Percentiles rank a stretch among this genome's conserved stretches.
These are phyloP conservation scores for Penicillium coffeae DNA, from an alignment of 495 filamentous ascomycete genomes.

Conservation along the genomic window DNA sequence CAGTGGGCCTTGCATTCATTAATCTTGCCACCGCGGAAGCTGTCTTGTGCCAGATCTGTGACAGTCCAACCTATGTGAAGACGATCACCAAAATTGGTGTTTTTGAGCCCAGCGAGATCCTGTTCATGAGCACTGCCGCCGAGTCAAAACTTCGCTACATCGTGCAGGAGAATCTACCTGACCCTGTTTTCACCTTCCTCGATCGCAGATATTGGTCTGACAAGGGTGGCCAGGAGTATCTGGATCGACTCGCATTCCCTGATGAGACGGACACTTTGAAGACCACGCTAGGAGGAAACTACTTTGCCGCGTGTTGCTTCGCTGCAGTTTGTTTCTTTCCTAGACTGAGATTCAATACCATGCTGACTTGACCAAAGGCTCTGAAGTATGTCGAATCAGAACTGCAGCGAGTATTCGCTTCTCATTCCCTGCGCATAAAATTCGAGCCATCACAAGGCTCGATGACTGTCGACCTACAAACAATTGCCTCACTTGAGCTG, in stretches of 20 bases:
- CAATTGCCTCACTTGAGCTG: slow-evolving; percentile 79
- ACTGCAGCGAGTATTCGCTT: slow-evolving; percentile 59
- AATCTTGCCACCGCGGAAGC: slow-evolving; percentile 80
- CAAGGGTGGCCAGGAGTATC: slow-evolving; percentile 68
- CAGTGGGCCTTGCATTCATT: slow-evolving; percentile 85
- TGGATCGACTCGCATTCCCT: slow-evolving; percentile 71
- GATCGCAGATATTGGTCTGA: slow-evolving; percentile 92
- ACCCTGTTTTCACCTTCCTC: slow-evolving; percentile 53
- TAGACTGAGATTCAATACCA: slow-evolving; percentile 1
- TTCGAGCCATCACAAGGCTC: slow-evolving; percentile 87
- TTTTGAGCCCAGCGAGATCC: slow-evolving; percentile 69
- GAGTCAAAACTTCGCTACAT: slow-evolving; percentile 75
- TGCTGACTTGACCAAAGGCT: slow-evolving; percentile 48
- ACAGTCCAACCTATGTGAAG: slow-evolving; percentile 81
- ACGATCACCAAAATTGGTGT: slow-evolving; percentile 79
- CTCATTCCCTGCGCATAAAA: slow-evolving; percentile 77
- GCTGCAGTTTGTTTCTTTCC: slow-evolving; percentile 61
- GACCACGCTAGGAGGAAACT: slow-evolving; percentile 74
- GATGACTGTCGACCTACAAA: slow-evolving; percentile 90
- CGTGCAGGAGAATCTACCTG: slow-evolving; percentile 62
- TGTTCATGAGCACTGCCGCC: slow-evolving; percentile 67
- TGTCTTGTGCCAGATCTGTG: slow-evolving; percentile 84
- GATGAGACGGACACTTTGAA: slow-evolving; percentile 77
- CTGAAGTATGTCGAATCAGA: slow-evolving; percentile 77
- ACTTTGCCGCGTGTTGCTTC: slow-evolving; percentile 86